Conservation (phyloP, 2,329 filamentous ascomycete genomes). For the Macroventuria anomochaeta region DNA sequence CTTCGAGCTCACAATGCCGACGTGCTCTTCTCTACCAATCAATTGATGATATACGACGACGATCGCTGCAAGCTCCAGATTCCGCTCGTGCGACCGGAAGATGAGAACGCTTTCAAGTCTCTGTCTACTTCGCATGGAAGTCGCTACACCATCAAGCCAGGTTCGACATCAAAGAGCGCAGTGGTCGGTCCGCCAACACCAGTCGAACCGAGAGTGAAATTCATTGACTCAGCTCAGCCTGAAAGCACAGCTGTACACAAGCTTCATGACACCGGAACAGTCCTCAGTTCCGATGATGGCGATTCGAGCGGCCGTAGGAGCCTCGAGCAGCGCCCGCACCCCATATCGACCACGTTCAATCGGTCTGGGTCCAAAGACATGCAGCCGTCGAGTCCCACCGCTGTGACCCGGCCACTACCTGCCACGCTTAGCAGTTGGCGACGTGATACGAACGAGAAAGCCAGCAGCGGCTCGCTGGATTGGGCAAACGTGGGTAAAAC, state of each 20-base stretch:
- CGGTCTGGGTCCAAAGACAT: slow-evolving; percentile 32
- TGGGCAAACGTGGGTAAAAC: slow-evolving; percentile 63
- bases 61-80: slow-evolving; percentile 87
- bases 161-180: not conserved
- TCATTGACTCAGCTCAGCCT: not conserved
- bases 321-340: slow-evolving; percentile 40
- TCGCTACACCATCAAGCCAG: not conserved
- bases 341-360: slow-evolving; percentile 25
- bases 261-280: slow-evolving; percentile 21
- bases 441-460: slow-evolving; percentile 48
- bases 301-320: slow-evolving; percentile 37
- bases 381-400: slow-evolving; percentile 27
- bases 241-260: slow-evolving; percentile 22
- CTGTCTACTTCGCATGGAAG: slow-evolving; percentile 65
- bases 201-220: slow-evolving; percentile 11
- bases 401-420: slow-evolving; percentile 40
- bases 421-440: slow-evolving; percentile 59
- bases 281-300: slow-evolving; percentile 39
- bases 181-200: not conserved
- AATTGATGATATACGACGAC: slow-evolving; percentile 84
- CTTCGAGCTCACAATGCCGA: slow-evolving; percentile 87
- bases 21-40: slow-evolving; percentile 89
- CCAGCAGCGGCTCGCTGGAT: slow-evolving; percentile 53
- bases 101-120: slow-evolving; percentile 79
- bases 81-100: slow-evolving; percentile 90